Evolutionary conservation across 805 yeast genomes (phyloP).

Genomic region (Kodamaea kaohsiungensis): DNA sequence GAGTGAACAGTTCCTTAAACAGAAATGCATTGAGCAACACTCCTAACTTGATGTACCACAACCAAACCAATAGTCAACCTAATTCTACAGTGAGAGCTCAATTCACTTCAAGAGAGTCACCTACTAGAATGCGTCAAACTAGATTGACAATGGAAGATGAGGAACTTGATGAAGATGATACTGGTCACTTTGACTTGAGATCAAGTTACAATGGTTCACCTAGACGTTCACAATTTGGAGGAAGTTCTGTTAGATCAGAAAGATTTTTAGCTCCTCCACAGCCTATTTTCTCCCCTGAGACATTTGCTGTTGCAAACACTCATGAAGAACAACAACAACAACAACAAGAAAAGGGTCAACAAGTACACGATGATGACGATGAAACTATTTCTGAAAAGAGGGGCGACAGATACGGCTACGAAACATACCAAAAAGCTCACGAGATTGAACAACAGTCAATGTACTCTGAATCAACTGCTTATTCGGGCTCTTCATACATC

Average conservation of each 20-base stretch:
- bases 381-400: conserved; percentile 32
- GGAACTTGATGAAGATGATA: conserved; percentile 24
- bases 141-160: conserved; percentile 49
- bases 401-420: conserved; percentile 32
- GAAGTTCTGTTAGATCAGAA: conserved; percentile 42
- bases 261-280: conserved; percentile 62
- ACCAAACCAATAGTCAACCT: not conserved
- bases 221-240: conserved; percentile 27
- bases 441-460: conserved; percentile 36
- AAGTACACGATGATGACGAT: not conserved
- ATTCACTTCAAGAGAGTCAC: conserved; percentile 71
- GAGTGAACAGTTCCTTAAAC: conserved; percentile 18
- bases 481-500: conserved; percentile 31
- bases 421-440: conserved; percentile 36
- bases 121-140: conserved; percentile 54
- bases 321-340: conserved; percentile 16
- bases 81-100: conserved; percentile 47
- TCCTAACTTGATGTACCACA: conserved; percentile 26
- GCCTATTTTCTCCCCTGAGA: conserved; percentile 63
- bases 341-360: not conserved
- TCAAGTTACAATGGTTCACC: conserved; percentile 38
- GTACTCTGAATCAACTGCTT: conserved; percentile 38
- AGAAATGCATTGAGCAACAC: conserved; percentile 23
- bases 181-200: conserved; percentile 14
- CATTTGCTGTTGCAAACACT: conserved; percentile 59